Evolutionary conservation across 2,329 filamentous ascomycete genomes (phyloP), one percentile per base, ranked within the genome.

Genomic region (Arthrinium phaeospermum): DNA sequence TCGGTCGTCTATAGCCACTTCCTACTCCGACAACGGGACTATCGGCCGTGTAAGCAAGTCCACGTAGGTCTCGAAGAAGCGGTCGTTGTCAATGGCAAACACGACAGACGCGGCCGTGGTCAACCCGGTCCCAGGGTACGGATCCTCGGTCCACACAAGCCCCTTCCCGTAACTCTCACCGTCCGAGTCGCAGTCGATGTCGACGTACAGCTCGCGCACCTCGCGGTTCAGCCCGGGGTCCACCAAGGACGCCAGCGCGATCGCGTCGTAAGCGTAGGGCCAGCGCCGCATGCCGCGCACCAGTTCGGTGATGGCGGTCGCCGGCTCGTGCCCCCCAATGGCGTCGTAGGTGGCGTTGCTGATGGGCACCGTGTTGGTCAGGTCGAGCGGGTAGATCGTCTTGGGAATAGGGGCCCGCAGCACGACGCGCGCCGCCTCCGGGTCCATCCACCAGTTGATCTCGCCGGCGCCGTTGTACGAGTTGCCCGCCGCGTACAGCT

Each of bases 371-470:
- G 64, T 68, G 64, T 68, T 45, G 44, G 64, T 68, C 64, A 68
- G 24, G 44, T 68, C 64, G 4, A 68, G 37, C 7, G 64, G 37
- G 22, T 44, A 14, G 12, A 45, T 16, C 6, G 16, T 34, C 44
- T 68, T 67, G 22, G 37, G 37, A 1, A 68, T 8, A 22, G 37
- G 37, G 10, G 64, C 64, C 22, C 64, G 64, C 64, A 68, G 37
- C 37, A 68, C 64, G 37, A 45, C 64, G 64, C 64, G 64, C 12
- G 64, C 64, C 37, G 64, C 45, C 37, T 68, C 64, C 22, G 64
- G 64, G 37, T 68, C 64, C 4, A 68, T 22, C 64, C 64, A 68
- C 64, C 64, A 68, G 44, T 68, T 68, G 37, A 22, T 68, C 64
- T 68, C 64, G 37, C 64, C 64, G 24, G 64, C 64, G 64, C 64